Evolutionary conservation across 2,329 filamentous ascomycete genomes (phyloP), one percentile per base, ranked within the genome.

Genomic region (Pseudogymnoascus sp.): DNA sequence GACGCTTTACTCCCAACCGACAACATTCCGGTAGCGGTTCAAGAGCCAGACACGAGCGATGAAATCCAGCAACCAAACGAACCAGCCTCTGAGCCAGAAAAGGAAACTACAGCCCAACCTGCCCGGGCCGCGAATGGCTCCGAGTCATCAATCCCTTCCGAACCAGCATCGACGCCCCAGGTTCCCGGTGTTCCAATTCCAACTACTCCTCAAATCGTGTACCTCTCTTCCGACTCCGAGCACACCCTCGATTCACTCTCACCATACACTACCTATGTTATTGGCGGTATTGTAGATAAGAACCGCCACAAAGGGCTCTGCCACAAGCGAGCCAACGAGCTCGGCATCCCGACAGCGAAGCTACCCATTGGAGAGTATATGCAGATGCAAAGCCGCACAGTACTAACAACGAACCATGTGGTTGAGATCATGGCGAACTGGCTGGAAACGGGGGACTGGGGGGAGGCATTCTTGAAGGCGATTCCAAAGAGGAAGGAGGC

Each of bases 281-380:
- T 99, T 63, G 95, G 95, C 37, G 95, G 93, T 0, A 81, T 99
- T 37, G 95, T 99, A 25, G 95, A 99, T 78, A 93, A 93, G 77
- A 99, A 99, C 76, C 85, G 95, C 49, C 88, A 99, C 76, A 99
- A 99, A 78, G 92, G 91, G 0, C 81, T 99, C 38, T 99, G 95
- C 76, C 92, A 96, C 80, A 88, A 88, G 69, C 83, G 89, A 14
- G 95, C 95, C 0, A 80, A 84, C 62, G 85, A 88, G 62, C 82
- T 82, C 66, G 90, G 90, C 0, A 85, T 99, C 69, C 88, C 88
- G 67, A 97, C 95, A 0, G 95, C 93, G 1, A 93, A 91, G 73
- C 76, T 99, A 63, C 95, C 95, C 0, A 97, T 99, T 70, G 91
- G 92, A n/a, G 88, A 97, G 66, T 97, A 91, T 75, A 88, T 99